These are phyloP conservation scores for Irpex rosettiformis DNA, from an alignment of 1,284 basidiomycete genomes.

Conservation along the genomic window DNA sequence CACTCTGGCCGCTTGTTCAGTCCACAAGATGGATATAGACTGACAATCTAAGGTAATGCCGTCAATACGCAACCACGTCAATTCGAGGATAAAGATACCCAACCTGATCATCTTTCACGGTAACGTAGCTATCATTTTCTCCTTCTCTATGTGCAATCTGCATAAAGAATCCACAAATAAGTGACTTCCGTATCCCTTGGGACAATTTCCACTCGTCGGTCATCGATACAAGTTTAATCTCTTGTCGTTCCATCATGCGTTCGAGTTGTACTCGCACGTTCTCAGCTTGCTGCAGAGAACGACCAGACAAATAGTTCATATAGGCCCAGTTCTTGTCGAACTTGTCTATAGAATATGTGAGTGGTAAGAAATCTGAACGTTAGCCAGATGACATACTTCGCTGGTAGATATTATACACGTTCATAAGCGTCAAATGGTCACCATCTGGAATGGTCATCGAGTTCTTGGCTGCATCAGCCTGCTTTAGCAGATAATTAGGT, in stretches of 20 bases:
- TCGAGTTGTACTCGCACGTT: constrained; percentile 93
- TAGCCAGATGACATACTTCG: constrained; percentile 52
- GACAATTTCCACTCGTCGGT: constrained; percentile 79
- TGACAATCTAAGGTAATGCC: constrained; percentile 86
- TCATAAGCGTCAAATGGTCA: constrained; percentile 93
- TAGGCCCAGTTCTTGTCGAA: constrained; percentile 89
- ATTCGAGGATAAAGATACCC: constrained; percentile 22
- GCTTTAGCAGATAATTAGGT: constrained; percentile 83
- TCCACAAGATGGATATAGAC: constrained; percentile 91
- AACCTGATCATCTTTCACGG: constrained; percentile 93
- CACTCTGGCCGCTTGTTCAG: constrained; percentile 92
- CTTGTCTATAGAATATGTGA: constrained; percentile 46
- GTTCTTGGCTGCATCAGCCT: constrained; percentile 92
- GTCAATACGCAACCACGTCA: too few species aligned
- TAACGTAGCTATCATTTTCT: constrained; percentile 83
- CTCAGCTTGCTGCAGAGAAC: constrained; percentile 88
- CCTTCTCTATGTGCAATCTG: constrained; percentile 96
- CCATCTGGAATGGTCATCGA: constrained; percentile 90
- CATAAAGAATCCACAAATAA: constrained; percentile 98
- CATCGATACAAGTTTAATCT: constrained; percentile 80
- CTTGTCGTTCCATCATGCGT: constrained; percentile 91
- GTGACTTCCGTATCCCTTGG: constrained; percentile 77
- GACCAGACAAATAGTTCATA: constrained; percentile 86
- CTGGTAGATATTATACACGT: constrained; percentile 94
- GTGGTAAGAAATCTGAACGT: too few species aligned